These are phyloP conservation scores for Aquanectria penicillioides DNA, from an alignment of 2,329 filamentous ascomycete genomes.

Conservation along the genomic window DNA sequence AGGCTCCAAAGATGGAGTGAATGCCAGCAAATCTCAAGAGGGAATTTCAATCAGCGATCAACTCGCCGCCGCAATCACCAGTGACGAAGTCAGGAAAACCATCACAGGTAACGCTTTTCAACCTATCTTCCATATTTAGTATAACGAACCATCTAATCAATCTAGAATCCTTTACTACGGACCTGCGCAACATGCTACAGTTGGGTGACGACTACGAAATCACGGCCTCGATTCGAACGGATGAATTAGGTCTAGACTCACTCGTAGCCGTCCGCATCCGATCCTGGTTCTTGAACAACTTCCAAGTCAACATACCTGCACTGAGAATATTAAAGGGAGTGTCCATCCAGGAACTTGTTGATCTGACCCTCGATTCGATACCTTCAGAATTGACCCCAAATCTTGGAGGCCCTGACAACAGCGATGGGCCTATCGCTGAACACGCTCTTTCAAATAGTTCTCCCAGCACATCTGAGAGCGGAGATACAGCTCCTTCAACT, in stretches of 20 bases:
- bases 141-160: not conserved
- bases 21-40: not conserved
- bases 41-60: not conserved
- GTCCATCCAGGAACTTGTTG: slow-evolving; percentile 18
- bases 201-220: slow-evolving; percentile 1
- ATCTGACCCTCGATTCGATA: slow-evolving; percentile 3
- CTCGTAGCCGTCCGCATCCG: slow-evolving; percentile 51
- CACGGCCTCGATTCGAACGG: not conserved
- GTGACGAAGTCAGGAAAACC: not conserved
- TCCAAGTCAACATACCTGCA: slow-evolving; percentile 55
- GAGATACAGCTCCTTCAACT: not conserved
- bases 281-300: slow-evolving; percentile 60
- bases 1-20: not conserved
- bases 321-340: slow-evolving; percentile 47
- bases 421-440: not conserved
- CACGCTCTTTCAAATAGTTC: not conserved
- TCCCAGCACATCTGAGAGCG: not conserved
- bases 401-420: not conserved
- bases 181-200: not conserved
- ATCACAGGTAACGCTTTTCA: not conserved
- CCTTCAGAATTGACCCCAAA: slow-evolving; percentile 8
- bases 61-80: not conserved
- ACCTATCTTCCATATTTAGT: not conserved
- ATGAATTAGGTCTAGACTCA: slow-evolving; percentile 44
- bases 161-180: not conserved